Conservation (phyloP, 2,329 filamentous ascomycete species). For the Chaetomiaceae sp. region DNA sequence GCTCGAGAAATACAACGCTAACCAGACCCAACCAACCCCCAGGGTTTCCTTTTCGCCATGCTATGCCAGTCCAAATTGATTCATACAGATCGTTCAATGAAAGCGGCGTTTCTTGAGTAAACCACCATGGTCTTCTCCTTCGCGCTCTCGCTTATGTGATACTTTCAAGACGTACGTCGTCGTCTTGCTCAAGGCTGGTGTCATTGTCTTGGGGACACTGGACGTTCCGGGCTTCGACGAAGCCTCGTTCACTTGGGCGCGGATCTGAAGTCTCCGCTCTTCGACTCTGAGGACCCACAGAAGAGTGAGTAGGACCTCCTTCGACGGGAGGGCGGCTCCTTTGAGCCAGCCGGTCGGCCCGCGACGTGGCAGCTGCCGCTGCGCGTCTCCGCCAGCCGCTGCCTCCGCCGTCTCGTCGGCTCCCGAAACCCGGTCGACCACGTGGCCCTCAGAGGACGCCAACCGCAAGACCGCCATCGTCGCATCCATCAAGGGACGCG, state of each 20-base stretch:
- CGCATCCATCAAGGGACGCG: conserved; percentile 70
- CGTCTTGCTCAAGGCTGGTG: conserved; percentile 18
- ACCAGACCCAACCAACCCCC: neutral
- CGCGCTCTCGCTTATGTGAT: conserved; percentile 19
- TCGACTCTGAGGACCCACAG: conserved; percentile 44
- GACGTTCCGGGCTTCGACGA: conserved; percentile 21
- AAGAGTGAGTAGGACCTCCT: conserved; percentile 45
- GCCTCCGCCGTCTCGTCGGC: conserved; percentile 32
- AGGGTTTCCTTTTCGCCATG: conserved; percentile 5
- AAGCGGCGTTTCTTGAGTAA: conserved; percentile 4
- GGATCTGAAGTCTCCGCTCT: conserved; percentile 34
- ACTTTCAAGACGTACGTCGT: conserved; percentile 22
- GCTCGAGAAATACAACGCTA: conserved; percentile 8
- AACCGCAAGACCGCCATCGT: conserved; percentile 70
- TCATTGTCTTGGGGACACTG: conserved; percentile 20
- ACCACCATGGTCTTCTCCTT: conserved; percentile 1
- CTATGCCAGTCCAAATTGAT: conserved; percentile 8
- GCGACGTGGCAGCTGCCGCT: conserved; percentile 22
- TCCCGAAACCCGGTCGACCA: conserved; percentile 41
- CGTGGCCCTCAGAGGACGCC: conserved; percentile 54
- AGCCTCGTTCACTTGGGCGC: conserved; percentile 20
- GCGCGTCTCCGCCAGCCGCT: conserved; percentile 26
- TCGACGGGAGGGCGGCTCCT: conserved; percentile 41
- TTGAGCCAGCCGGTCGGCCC: conserved; percentile 31
- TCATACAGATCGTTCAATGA: conserved; percentile 15